Evolutionary conservation across 768 basidiomycete species (phyloP).

Genomic region (Auriscalpium vulgare): DNA sequence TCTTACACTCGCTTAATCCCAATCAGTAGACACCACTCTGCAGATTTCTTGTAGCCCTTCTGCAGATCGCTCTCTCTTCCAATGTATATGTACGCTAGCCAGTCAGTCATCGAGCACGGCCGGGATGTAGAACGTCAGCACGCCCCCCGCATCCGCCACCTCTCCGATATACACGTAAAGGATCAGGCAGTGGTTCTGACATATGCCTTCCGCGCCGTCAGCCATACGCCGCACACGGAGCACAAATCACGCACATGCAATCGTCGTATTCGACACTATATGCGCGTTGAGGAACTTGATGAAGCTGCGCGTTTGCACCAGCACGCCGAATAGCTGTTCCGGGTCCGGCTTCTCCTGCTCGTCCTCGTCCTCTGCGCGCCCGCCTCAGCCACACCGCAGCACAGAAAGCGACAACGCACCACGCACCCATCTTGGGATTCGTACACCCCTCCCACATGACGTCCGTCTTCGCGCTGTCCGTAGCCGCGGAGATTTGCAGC

Average conservation of each 20-base stretch:
- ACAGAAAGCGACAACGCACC: not conserved
- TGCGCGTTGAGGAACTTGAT: conserved; percentile 77
- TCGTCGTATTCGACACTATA: conserved; percentile 74
- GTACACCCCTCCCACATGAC: conserved; percentile 72
- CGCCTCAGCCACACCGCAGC: conserved; percentile 3
- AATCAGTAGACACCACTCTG: not conserved
- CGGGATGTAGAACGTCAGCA: conserved; percentile 84
- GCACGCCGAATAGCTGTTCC: conserved; percentile 51
- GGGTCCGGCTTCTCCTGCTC: conserved; percentile 37
- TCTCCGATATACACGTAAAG: conserved; percentile 87
- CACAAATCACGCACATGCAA: conserved; percentile 57
- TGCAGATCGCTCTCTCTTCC: not conserved
- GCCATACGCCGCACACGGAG: not conserved
- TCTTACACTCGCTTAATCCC: not conserved
- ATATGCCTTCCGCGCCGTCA: conserved; percentile 47
- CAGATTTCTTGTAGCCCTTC: not conserved
- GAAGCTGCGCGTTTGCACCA: conserved; percentile 67
- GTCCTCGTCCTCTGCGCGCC: conserved; percentile 28
- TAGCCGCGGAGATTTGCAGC: conserved; percentile 47
- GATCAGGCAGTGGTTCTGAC: conserved; percentile 76
- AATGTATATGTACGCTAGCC: not conserved
- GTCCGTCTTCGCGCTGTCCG: conserved; percentile 70
- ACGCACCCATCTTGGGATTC: conserved; percentile 48
- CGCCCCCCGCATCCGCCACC: conserved; percentile 68
- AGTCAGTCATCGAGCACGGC: conserved; percentile 53